Conservation (phyloP, 2,329 filamentous ascomycete genomes). For the Allantophomopsis lycopodina region DNA sequence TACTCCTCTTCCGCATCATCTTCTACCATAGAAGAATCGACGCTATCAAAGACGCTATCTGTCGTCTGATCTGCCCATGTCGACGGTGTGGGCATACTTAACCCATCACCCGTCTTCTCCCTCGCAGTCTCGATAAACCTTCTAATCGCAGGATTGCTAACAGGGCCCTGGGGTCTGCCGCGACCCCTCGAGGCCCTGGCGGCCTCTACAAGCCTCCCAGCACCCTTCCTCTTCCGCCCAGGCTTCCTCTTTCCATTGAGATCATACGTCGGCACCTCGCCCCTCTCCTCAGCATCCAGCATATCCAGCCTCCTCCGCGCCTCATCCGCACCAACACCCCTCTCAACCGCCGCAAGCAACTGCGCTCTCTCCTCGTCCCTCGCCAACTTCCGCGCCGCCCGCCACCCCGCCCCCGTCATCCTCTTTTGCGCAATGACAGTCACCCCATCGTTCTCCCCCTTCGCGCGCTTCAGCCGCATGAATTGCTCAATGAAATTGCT, state of each 20-base stretch:
- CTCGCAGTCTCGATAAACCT: not conserved
- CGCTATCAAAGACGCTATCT: too few relatives aligned
- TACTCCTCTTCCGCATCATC: too few relatives aligned
- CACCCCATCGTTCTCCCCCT: slow-evolving; percentile 51
- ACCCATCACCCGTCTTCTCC: not conserved
- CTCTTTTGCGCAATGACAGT: slow-evolving; percentile 37
- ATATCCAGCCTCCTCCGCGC: slow-evolving; percentile 1
- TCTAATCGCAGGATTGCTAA: not conserved
- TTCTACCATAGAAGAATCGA: too few relatives aligned
- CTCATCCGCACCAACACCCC: slow-evolving; percentile 1
- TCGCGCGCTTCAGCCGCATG: slow-evolving; percentile 48
- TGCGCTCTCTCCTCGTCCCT: slow-evolving; percentile 7
- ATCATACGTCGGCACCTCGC: not conserved
- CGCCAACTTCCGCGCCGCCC: slow-evolving; percentile 3
- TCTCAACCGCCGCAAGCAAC: slow-evolving; percentile 6
- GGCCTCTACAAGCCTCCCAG: not conserved
- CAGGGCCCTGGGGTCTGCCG: slow-evolving; percentile 1
- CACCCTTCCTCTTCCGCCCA: not conserved
- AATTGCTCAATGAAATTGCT: slow-evolving; percentile 47
- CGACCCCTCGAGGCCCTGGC: not conserved
- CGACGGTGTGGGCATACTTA: not conserved
- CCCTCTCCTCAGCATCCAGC: slow-evolving; percentile 3
- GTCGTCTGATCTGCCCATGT: slow-evolving; percentile 1
- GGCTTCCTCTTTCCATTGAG: not conserved
- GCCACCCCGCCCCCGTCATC: slow-evolving; percentile 10